Conservation (phyloP, 495 filamentous ascomycete species). For the Chlorociboria aeruginascens region DNA sequence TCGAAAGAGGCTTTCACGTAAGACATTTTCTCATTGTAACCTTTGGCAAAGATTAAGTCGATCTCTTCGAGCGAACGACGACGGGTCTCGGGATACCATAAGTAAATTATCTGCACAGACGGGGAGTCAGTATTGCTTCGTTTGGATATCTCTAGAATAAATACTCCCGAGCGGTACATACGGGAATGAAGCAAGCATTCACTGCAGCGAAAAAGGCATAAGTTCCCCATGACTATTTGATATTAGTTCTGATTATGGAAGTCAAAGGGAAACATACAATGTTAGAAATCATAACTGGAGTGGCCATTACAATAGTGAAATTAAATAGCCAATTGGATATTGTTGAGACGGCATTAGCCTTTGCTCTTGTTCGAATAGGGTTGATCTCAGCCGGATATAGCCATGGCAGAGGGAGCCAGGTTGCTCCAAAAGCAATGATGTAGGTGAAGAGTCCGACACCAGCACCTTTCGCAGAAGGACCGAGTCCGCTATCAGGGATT, state of each 20-base stretch:
- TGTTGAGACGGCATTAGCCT: slow-evolving; percentile 66
- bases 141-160: no score
- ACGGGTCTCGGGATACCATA: slow-evolving; percentile 68
- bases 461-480: slow-evolving; percentile 49
- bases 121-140: no score
- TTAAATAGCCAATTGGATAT: slow-evolving; percentile 76
- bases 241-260: no score
- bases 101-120: slow-evolving; percentile 58
- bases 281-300: slow-evolving; percentile 54
- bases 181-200: slow-evolving; percentile 63
- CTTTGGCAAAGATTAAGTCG: slow-evolving; percentile 73
- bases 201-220: slow-evolving; percentile 69
- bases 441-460: slow-evolving; percentile 71
- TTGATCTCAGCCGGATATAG: slow-evolving; percentile 61
- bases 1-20: slow-evolving; percentile 62
- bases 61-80: slow-evolving; percentile 65
- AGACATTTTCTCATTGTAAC: slow-evolving; percentile 58
- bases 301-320: slow-evolving; percentile 73
- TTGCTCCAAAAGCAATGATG: slow-evolving; percentile 65
- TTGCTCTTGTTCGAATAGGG: slow-evolving; percentile 60
- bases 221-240: slow-evolving; percentile 43
- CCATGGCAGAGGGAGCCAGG: slow-evolving; percentile 63
- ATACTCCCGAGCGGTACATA: no score
- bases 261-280: slow-evolving; percentile 26
- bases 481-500: slow-evolving; percentile 37